Evolutionary conservation across 495 filamentous ascomycete genomes (phyloP).

Genomic region (Schizothecium vesticola): DNA sequence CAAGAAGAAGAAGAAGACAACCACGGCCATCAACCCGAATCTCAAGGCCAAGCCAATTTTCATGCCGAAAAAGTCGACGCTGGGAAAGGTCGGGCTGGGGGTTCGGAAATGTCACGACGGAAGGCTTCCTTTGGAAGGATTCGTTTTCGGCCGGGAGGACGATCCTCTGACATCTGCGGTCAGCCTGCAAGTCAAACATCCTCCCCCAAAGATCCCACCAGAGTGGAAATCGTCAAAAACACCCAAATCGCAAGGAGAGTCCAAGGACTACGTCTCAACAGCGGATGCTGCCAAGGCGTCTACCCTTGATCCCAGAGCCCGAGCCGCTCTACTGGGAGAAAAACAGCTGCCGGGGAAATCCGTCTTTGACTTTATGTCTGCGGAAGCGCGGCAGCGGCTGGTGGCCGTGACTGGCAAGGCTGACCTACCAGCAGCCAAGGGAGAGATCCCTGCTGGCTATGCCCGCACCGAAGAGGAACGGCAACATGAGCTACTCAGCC

Average conservation of each 20-base stretch:
- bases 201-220: conserved; percentile 67
- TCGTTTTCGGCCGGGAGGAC: conserved; percentile 58
- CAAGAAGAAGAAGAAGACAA: conserved; percentile 71
- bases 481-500: conserved; percentile 52
- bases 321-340: conserved; percentile 81
- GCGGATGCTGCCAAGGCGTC: conserved; percentile 71
- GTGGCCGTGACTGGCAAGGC: conserved; percentile 67
- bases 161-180: conserved; percentile 51
- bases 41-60: conserved; percentile 67
- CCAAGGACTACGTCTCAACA: conserved; percentile 57
- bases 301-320: conserved; percentile 67
- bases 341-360: conserved; percentile 82
- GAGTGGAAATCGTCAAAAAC: conserved; percentile 70
- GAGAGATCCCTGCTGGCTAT: conserved; percentile 67
- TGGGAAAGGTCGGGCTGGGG: conserved; percentile 50
- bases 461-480: conserved; percentile 54
- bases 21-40: conserved; percentile 54
- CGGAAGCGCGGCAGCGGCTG: conserved; percentile 72
- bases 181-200: conserved; percentile 57
- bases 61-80: conserved; percentile 64
- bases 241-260: conserved; percentile 29
- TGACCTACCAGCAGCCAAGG: conserved; percentile 69
- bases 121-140: conserved; percentile 78
- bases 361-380: conserved; percentile 88
- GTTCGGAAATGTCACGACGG: conserved; percentile 85